These are phyloP conservation scores for Entelexis paramagnoliae DNA, from an alignment of 1,139 yeast species.

Conservation along the genomic window DNA sequence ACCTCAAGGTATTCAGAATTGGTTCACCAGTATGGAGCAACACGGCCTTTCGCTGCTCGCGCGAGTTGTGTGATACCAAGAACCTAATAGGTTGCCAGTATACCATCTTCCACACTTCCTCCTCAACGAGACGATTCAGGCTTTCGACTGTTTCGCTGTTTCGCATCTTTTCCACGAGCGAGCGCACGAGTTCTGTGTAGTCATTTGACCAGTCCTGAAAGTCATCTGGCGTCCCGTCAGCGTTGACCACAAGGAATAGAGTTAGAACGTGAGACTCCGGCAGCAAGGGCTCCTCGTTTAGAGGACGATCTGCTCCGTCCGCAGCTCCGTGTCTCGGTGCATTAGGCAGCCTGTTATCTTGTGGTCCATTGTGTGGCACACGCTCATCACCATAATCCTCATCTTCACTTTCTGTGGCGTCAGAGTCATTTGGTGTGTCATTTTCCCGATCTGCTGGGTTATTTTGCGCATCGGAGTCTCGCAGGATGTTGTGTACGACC, in stretches of 20 bases:
- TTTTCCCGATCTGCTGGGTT: background rate
- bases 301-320: too few species aligned
- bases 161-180: background rate
- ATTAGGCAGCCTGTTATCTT: background rate
- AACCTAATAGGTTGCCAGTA: background rate
- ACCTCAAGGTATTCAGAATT: background rate
- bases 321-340: background rate
- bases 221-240: background rate
- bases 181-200: background rate
- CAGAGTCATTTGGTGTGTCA: background rate
- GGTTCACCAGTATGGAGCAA: background rate
- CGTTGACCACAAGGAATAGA: background rate
- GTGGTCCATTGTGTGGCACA: background rate
- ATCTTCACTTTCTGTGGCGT: background rate
- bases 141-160: background rate
- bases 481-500: background rate
- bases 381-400: background rate
- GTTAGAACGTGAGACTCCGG: background rate
- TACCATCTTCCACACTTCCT: background rate
- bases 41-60: background rate
- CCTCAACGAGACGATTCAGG: background rate
- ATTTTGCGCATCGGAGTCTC: background rate
- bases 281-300: background rate
- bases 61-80: background rate
- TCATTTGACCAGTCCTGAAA: background rate